These are phyloP conservation scores for Phaffomyces thermotolerans DNA, from an alignment of 805 yeast species.

Conservation along the genomic window DNA sequence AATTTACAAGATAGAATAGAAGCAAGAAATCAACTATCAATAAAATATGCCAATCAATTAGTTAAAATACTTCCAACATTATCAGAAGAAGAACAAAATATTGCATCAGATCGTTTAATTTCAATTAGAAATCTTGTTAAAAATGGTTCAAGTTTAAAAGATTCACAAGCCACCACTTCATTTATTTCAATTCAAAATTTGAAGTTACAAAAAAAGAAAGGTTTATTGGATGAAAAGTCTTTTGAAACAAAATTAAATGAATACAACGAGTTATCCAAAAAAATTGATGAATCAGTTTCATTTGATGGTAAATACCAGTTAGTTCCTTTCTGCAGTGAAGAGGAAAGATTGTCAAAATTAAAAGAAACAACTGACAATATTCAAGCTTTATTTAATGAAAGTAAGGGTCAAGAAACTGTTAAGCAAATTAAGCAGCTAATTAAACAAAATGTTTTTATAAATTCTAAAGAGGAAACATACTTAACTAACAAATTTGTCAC, in stretches of 20 bases:
- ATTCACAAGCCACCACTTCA: slow-evolving; percentile 55
- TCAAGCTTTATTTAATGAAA: slow-evolving; percentile 12
- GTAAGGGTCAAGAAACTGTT: slow-evolving; percentile 25
- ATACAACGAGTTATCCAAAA: slow-evolving; percentile 30
- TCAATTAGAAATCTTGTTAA: slow-evolving; percentile 45
- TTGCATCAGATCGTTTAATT: slow-evolving; percentile 48
- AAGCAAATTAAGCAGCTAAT: slow-evolving; percentile 38
- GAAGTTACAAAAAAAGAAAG: slow-evolving; percentile 19
- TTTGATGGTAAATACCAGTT: slow-evolving; percentile 40
- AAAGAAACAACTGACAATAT: slow-evolving; percentile 17
- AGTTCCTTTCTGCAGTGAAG: slow-evolving; percentile 30
- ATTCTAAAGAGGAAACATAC: slow-evolving; percentile 30
- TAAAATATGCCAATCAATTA: slow-evolving; percentile 27
- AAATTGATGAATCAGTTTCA: slow-evolving; percentile 38
- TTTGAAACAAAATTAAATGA: slow-evolving; percentile 17
- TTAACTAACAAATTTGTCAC: slow-evolving; percentile 12
- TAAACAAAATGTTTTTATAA: slow-evolving; percentile 24
- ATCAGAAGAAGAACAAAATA: slow-evolving; percentile 24
- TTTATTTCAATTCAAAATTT: slow-evolving; percentile 39
- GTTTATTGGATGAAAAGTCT: slow-evolving; percentile 26
- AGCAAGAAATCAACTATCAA: slow-evolving; percentile 27
- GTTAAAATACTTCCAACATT: slow-evolving; percentile 19
- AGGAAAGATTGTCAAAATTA: slow-evolving; percentile 25
- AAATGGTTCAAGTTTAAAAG: slow-evolving; percentile 50
- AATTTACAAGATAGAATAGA: slow-evolving; percentile 34